Base-by-base conservation (phyloP, 2,329 filamentous ascomycete genomes). In the Hypocreales sp. region DNA sequence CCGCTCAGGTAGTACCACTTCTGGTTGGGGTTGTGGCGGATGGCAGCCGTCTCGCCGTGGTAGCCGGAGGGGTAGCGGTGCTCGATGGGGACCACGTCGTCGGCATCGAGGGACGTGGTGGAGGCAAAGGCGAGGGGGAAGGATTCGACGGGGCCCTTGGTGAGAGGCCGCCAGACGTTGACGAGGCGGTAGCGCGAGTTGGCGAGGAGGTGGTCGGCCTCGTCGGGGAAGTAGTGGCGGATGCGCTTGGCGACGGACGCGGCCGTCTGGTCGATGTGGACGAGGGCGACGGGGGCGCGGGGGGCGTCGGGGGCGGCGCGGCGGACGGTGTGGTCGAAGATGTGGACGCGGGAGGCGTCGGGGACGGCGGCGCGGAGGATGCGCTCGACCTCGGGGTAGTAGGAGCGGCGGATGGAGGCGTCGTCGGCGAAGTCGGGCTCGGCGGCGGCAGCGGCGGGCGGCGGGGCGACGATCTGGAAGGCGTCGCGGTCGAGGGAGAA, bases 251-350 rank as follows among this genome's bases (percentile, higher is more conserved):
- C 63, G 1, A 79, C 73, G 0, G 79, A 76, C 11, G 50, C 50
- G 6, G 66, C 52, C 0, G 82, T 90, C 53, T 93, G 84, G 48
- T 93, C 84, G 35, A 92, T 79, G 51, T 93, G 84, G 0, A 79
- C 79, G 22, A 67, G 53, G 9, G 61, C 68, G 0, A 92, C 82
- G 2, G 84, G 82, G 2, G 56, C 60, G 25, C 83, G 69, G n/a
- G 51, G 49, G 0, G 78, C 67, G 28, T 58, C 51, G 0, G 72
- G 64, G 2, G 52, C 46, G 8, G 69, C 60, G 22, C 79, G 69
- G n/a, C 84, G 77, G 48, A 92, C 71, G 7, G 83, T 92, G 57
- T 93, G 80, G 59, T 92, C 83, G 54, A 92, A 93, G 45, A 92
- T 57, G 39, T 81, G 58, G 17, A 92, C 60, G 5, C 64, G 62